These are phyloP conservation scores for Penicillium sp. DNA, from an alignment of 2,329 filamentous ascomycete genomes.

Conservation along the genomic window DNA sequence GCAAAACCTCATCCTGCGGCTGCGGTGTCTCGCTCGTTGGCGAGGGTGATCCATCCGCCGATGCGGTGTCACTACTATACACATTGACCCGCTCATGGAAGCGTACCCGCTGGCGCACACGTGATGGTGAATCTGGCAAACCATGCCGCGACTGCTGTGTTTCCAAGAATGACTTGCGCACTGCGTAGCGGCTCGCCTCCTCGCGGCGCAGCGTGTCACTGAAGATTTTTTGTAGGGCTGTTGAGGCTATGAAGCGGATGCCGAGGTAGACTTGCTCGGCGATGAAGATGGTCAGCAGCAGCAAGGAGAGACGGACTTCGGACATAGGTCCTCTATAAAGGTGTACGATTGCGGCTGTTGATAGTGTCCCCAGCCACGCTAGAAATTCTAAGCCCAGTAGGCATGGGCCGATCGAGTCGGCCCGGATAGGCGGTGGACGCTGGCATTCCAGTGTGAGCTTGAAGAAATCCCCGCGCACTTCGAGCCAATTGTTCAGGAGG, in stretches of 20 bases:
- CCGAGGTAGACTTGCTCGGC: constrained; percentile 83
- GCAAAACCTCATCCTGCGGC: constrained; percentile 26
- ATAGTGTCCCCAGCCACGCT: constrained; percentile 91
- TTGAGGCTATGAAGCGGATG: constrained; percentile 68
- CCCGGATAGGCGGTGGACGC: constrained; percentile 83
- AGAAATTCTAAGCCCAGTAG: constrained; percentile 81
- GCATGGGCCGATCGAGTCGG: constrained; percentile 94
- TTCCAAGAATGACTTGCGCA: constrained; percentile 74
- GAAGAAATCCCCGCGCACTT: constrained; percentile 87
- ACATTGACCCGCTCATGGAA: constrained; percentile 39
- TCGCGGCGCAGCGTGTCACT: constrained; percentile 82
- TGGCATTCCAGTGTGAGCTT: constrained; percentile 92
- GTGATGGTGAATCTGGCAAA: constrained; percentile 15
- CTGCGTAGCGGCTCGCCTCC: constrained; percentile 72
- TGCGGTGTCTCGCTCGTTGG: constrained; percentile 22
- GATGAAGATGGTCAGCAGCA: constrained; percentile 76
- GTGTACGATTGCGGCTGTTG: constrained; percentile 83
- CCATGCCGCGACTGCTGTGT: constrained; percentile 13
- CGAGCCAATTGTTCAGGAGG: constrained; percentile 93
- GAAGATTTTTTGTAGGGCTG: constrained; percentile 74
- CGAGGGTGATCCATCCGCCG: constrained; percentile 27
- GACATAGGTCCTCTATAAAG: constrained; percentile 72
- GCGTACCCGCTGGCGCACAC: constrained; percentile 30
- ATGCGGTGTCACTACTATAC: constrained; percentile 28
- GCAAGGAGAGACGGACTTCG: constrained; percentile 71